These are phyloP conservation scores for Chamaecrista fasciculata DNA, from an alignment of 306 rosid species.

Conservation along the genomic window DNA sequence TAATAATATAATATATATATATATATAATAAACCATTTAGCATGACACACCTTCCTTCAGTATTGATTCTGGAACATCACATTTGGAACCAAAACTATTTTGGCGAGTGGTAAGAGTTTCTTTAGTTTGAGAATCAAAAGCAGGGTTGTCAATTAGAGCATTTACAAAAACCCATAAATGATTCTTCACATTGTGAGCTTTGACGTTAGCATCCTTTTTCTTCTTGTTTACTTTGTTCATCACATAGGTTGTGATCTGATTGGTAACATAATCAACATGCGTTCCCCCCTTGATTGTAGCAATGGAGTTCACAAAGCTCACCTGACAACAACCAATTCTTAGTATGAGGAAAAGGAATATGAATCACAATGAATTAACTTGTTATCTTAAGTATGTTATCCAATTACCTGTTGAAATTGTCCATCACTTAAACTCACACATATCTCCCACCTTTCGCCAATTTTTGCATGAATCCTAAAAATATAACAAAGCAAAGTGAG, in stretches of 20 bases:
- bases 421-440: slow-evolving; percentile 87
- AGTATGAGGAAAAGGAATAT: background rate
- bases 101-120: slow-evolving; percentile 82
- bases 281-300: slow-evolving; percentile 96
- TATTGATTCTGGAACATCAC: slow-evolving; percentile 75
- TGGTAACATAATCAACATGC: slow-evolving; percentile 81
- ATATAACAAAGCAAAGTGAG: slow-evolving; percentile 12
- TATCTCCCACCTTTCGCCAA: slow-evolving; percentile 92
- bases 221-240: slow-evolving; percentile 85
- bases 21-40: no score
- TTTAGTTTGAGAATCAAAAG: slow-evolving; percentile 96
- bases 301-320: slow-evolving; percentile 84
- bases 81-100: slow-evolving; percentile 82
- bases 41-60: no score
- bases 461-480: slow-evolving; percentile 60
- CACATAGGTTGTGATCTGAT: slow-evolving; percentile 71
- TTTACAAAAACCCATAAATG: slow-evolving; percentile 95
- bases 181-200: slow-evolving; percentile 88
- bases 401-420: slow-evolving; percentile 84
- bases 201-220: slow-evolving; percentile 88
- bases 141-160: slow-evolving; percentile 92
- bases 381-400: slow-evolving; percentile 6
- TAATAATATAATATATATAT: no score
- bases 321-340: slow-evolving; percentile 46
- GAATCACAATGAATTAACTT: background rate